Conservation (phyloP, 768 basidiomycete genomes). For the Suillus variegatus region DNA sequence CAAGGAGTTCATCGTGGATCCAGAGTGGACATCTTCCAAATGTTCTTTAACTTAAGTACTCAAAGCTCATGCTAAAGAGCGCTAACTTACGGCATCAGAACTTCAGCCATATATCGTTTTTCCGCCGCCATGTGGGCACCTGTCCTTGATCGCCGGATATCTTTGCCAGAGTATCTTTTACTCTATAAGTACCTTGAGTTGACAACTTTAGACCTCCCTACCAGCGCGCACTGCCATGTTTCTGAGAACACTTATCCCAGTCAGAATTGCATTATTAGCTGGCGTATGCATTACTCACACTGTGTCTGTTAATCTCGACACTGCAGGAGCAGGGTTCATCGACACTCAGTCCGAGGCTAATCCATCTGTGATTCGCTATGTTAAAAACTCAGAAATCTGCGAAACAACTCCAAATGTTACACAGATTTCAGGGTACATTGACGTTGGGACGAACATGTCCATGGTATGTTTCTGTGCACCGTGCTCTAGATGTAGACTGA, state of each 20-base stretch:
- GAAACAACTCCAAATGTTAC: slow-evolving; percentile 63
- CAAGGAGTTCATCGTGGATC: not conserved
- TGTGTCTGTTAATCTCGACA: not conserved
- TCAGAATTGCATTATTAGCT: slow-evolving; percentile 2
- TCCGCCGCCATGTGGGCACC: not conserved
- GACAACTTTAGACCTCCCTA: not conserved
- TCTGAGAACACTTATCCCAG: slow-evolving; percentile 2
- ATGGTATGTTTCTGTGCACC: slow-evolving; percentile 41
- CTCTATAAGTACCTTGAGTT: not conserved
- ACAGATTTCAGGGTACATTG: slow-evolving; percentile 64
- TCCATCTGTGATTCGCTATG: slow-evolving; percentile 43
- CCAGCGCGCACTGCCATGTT: slow-evolving; percentile 14
- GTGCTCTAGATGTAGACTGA: not conserved
- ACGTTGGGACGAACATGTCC: slow-evolving; percentile 57
- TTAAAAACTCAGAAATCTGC: slow-evolving; percentile 61
- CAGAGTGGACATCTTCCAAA: not conserved
- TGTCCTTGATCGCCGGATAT: not conserved
- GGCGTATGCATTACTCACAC: slow-evolving; percentile 5
- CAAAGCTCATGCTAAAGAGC: not conserved
- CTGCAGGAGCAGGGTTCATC: not conserved
- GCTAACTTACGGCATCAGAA: not conserved
- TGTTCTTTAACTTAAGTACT: not conserved
- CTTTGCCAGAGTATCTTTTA: not conserved
- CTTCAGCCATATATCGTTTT: not conserved
- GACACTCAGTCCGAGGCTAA: slow-evolving; percentile 19